Conservation (phyloP, 139 green algal genomes). For the Ettlia oleoabundans region DNA sequence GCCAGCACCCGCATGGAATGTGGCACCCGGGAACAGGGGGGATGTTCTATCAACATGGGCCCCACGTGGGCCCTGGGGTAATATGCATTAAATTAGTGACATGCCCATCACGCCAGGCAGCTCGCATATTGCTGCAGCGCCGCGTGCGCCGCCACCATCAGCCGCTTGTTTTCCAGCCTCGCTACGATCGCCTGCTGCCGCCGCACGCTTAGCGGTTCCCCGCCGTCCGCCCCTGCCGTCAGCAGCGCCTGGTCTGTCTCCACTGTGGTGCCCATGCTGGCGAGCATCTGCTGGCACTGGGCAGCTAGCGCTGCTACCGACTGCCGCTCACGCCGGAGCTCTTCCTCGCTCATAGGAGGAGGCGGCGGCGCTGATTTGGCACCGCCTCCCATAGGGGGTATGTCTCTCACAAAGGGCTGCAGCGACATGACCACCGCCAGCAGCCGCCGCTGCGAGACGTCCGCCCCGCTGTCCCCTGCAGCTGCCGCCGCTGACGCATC, state of each 20-base stretch:
- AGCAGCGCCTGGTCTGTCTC: conserved; percentile 35
- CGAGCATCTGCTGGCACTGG: conserved; percentile 31
- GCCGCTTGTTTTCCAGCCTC: conserved; percentile 40
- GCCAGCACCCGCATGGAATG: no score
- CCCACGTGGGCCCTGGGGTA: no score
- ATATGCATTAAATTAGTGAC: no score
- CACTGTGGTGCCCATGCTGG: conserved; percentile 25
- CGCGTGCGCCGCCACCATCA: conserved; percentile 23
- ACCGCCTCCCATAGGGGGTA: not conserved
- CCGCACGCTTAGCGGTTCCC: conserved; percentile 3
- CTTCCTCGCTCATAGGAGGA: not conserved
- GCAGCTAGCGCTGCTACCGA: conserved; percentile 6
- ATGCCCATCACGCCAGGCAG: not conserved
- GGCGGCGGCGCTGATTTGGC: not conserved
- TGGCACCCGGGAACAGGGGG: no score
- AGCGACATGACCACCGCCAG: conserved; percentile 28
- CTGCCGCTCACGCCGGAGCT: conserved; percentile 18
- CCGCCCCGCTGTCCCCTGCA: not conserved
- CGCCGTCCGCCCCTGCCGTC: not conserved
- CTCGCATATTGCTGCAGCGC: not conserved
- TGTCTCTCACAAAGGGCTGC: conserved; percentile 32
- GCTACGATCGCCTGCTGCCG: conserved; percentile 19
- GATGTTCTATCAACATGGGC: no score
- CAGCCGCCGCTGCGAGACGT: not conserved
- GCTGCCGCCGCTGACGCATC: not conserved